Percentiles rank a stretch among this genome's conserved stretches.
Conservation (phyloP, 2,329 filamentous ascomycete species). For the Diaporthe batatas region DNA sequence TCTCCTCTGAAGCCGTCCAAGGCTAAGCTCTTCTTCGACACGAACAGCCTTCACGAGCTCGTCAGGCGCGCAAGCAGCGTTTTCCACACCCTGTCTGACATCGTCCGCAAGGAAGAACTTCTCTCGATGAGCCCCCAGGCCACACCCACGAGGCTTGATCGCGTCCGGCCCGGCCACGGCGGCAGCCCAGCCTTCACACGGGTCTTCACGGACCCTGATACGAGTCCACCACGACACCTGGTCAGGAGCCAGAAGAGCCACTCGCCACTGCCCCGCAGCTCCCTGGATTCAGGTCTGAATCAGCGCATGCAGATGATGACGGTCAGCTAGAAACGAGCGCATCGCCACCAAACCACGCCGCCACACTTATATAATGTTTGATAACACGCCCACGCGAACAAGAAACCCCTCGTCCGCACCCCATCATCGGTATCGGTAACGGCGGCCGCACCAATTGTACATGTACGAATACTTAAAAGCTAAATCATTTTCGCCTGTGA, state of each 20-base stretch:
- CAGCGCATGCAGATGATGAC: conserved; percentile 76
- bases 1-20: conserved; percentile 55
- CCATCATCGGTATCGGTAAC: conserved; percentile 32
- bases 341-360: conserved; percentile 16
- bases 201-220: conserved; percentile 73
- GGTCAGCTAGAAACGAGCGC: conserved; percentile 59
- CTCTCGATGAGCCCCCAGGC: conserved; percentile 68
- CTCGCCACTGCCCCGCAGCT: conserved; percentile 62
- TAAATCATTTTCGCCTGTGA: conserved; percentile 37
- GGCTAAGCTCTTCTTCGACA: conserved; percentile 75
- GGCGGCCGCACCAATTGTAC: conserved; percentile 38
- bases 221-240: conserved; percentile 66
- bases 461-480: conserved; percentile 43
- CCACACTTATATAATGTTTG: conserved; percentile 42
- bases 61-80: conserved; percentile 73
- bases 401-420: conserved; percentile 4
- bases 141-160: conserved; percentile 61
- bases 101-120: conserved; percentile 71
- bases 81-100: conserved; percentile 70
- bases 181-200: conserved; percentile 77
- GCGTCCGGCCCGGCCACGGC: conserved; percentile 57
- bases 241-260: conserved; percentile 68
- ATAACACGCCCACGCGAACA: conserved; percentile 37
- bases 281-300: conserved; percentile 64
- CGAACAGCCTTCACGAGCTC: conserved; percentile 75